These are phyloP conservation scores for Trypanosoma vivax DNA, from an alignment of 208 protist species.

Conservation along the genomic window DNA sequence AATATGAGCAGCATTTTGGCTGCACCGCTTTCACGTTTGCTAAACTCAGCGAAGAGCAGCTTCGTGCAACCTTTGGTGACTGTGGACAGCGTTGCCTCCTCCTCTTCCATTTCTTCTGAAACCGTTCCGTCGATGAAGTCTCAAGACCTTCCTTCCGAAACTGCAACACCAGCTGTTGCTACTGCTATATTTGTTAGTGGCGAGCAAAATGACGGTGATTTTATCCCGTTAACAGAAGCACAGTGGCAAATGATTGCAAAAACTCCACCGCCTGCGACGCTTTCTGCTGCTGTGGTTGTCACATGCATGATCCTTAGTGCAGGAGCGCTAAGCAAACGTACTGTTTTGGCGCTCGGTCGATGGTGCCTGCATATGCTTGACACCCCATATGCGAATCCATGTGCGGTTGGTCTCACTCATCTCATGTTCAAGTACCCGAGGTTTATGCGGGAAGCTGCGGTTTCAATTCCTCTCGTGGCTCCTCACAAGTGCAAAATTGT, in stretches of 20 bases:
- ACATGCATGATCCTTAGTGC: constrained; percentile 18
- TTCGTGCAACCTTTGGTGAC: background rate
- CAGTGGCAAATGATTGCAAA: constrained; percentile 19
- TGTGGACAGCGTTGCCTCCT: too few relatives aligned
- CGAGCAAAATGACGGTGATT: background rate
- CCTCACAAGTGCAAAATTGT: background rate
- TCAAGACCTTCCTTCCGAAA: too few relatives aligned
- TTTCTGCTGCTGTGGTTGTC: constrained; percentile 10
- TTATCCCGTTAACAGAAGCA: background rate
- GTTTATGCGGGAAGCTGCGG: background rate
- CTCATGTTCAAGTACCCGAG: constrained; percentile 22
- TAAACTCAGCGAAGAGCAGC: background rate
- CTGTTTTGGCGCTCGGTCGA: constrained; percentile 9
- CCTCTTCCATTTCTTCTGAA: too few relatives aligned
- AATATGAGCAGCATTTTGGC: background rate
- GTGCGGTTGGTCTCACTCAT: constrained; percentile 18
- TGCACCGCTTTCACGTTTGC: background rate
- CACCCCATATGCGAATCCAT: background rate
- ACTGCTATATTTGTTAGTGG: too few relatives aligned
- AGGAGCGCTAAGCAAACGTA: constrained; percentile 5
- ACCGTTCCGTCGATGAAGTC: too few relatives aligned
- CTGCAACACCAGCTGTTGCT: too few relatives aligned
- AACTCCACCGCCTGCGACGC: constrained; percentile 1
- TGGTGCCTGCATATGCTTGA: constrained; percentile 15
- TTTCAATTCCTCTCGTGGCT: background rate